phyloP scores from a whole-genome alignment of 495 filamentous ascomycete species.

The Penicillium roqueforti region DNA sequence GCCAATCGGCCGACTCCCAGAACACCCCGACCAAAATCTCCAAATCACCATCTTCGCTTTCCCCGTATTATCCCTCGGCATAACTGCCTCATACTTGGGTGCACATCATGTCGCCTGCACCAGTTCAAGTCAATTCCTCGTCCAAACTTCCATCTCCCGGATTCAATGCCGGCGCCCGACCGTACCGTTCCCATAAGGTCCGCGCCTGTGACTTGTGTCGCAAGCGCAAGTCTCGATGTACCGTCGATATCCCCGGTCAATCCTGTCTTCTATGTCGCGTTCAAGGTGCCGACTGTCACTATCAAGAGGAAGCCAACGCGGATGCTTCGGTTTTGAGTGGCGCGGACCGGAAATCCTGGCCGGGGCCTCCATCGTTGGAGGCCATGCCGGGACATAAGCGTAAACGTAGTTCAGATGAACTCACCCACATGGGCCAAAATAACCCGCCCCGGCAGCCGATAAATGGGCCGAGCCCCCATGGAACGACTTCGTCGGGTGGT shows the following conservation, averaged over 20 bases:
- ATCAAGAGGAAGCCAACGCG: slow-evolving; percentile 37
- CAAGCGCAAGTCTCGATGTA: slow-evolving; percentile 51
- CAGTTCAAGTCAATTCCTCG: slow-evolving; percentile 30
- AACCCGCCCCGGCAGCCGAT: slow-evolving; percentile 14
- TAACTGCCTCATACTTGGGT: slow-evolving; percentile 11
- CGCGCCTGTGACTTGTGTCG: slow-evolving; percentile 50
- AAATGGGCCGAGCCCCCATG: slow-evolving; percentile 28
- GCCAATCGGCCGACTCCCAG: slow-evolving; percentile 30
- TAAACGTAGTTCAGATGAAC: slow-evolving; percentile 34
- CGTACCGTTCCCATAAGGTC: slow-evolving; percentile 51
- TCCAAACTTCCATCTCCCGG: slow-evolving; percentile 39
- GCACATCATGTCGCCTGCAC: slow-evolving; percentile 38
- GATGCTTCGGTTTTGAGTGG: slow-evolving; percentile 27
- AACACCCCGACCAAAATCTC: slow-evolving; percentile 17
- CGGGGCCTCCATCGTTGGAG: slow-evolving; percentile 22
- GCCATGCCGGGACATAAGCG: slow-evolving; percentile 34
- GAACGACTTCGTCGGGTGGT: slow-evolving; percentile 27
- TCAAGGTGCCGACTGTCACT: slow-evolving; percentile 47
- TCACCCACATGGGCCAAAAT: slow-evolving; percentile 16
- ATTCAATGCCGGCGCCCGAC: slow-evolving; percentile 44
- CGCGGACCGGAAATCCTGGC: slow-evolving; percentile 29
- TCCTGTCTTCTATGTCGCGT: slow-evolving; percentile 49
- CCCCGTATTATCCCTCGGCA: slow-evolving; percentile 4
- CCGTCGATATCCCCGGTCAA: slow-evolving; percentile 45
- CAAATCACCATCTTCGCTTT: slow-evolving; percentile 14